Evolutionary conservation across 768 basidiomycete species (phyloP), one percentile per base, ranked within the genome.

Genomic region (Podaxis mareebaensis): DNA sequence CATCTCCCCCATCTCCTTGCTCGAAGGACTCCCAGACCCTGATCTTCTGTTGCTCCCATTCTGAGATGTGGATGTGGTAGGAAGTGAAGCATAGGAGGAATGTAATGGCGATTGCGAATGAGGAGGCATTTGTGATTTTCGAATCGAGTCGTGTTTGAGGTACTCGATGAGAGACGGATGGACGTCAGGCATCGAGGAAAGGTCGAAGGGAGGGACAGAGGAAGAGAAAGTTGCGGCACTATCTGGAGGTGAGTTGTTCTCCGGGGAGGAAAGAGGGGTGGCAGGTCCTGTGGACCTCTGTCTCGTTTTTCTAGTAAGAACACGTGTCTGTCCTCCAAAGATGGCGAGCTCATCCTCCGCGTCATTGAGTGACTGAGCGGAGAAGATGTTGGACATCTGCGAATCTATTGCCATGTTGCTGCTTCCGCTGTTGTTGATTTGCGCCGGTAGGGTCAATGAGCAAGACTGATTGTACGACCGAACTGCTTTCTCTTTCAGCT

Each of bases 261-360:
- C 60, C 7, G 65, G 61, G 51, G 62, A 52, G 17, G 63, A 46
- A 44, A 49, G 42, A 22, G 53, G 46, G 11, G 53, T 53, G 10
- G 26, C 22, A 44, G 17, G 39, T 28, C 30, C 57, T 17, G 61
- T 55, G 42, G 58, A 59, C 63, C 69, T 73, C 20, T 58, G 67
- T 64, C 70, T 69, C 49, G 51, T 55, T 64, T 68, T 78, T 63
- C 75, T 67, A 59, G 75, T 73, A 17, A 84, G 64, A 7, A 84
- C 75, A 30, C 78, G 75, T 58, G 77, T 80, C 68, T 84, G 82
- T 7, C 83, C 84, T 15, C 83, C 83, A 59, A 85, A 85, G 26
- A 85, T 82, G 6, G 83, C 83, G 3, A 85, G 74, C 62, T 83
- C 81, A 63, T 83, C 76, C 55, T 80, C 78, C 22, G 76, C 69